Conservation (phyloP, 1,139 yeast species). For the Lodderomyces parapsilosis region DNA sequence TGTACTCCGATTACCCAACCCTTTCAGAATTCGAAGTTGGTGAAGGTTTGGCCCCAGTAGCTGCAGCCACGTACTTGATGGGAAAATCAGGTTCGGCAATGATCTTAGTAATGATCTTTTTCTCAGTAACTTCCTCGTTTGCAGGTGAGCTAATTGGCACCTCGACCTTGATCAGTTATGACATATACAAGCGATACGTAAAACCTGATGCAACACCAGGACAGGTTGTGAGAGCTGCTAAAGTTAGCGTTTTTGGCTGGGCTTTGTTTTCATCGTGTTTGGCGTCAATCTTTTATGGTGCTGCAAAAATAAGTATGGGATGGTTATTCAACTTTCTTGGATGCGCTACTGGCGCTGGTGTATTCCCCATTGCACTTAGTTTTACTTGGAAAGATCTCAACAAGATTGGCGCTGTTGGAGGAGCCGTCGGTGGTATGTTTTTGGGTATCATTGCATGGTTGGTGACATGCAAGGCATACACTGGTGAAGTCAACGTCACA, state of each 20-base stretch:
- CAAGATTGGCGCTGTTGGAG: conserved; percentile 30
- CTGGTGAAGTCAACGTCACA: conserved; percentile 25
- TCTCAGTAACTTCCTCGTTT: conserved; percentile 50
- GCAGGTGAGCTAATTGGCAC: conserved; percentile 50
- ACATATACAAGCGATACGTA: conserved; percentile 44
- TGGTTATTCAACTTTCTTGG: conserved; percentile 45
- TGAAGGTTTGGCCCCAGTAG: conserved; percentile 44
- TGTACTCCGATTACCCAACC: conserved; percentile 27
- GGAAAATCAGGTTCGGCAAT: conserved; percentile 46
- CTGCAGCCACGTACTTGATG: conserved; percentile 39
- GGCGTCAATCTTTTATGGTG: conserved; percentile 41
- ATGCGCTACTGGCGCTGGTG: conserved; percentile 31
- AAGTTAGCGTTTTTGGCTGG: conserved; percentile 34
- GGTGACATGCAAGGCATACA: conserved; percentile 18
- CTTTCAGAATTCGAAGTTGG: conserved; percentile 22
- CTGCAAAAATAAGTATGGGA: conserved; percentile 23
- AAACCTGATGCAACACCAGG: conserved; percentile 43
- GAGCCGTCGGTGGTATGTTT: conserved; percentile 26
- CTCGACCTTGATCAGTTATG: conserved; percentile 46
- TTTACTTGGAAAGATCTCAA: conserved; percentile 41
- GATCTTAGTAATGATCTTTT: conserved; percentile 45
- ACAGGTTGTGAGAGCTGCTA: conserved; percentile 38
- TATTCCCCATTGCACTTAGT: conserved; percentile 39
- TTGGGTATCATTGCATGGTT: conserved; percentile 22
- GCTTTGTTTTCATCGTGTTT: conserved; percentile 31